A percentile compares a stretch with the other conserved stretches of the same genome.
Conservation (phyloP, 2,329 filamentous ascomycete genomes). For the Trichophyton schoenleinii region DNA sequence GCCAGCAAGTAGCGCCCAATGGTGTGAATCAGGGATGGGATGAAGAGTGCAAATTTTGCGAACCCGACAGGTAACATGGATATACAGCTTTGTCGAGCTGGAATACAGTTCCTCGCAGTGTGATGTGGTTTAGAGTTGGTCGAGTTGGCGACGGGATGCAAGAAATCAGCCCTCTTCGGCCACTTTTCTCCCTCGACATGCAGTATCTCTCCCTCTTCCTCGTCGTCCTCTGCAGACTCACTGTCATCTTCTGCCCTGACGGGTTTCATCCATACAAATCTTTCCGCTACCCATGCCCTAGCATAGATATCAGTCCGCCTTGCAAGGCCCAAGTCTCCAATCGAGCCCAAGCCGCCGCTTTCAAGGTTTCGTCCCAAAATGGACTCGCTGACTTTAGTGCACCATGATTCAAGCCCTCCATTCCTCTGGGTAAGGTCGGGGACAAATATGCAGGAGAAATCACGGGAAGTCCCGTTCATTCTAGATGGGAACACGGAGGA, state of each 20-base stretch:
- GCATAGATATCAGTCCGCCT: conserved; percentile 10
- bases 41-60: conserved; percentile 44
- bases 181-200: conserved; percentile 19
- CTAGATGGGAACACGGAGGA: conserved; percentile 15
- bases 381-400: conserved; percentile 12
- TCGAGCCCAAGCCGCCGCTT: not conserved
- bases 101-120: conserved; percentile 14
- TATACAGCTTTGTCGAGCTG: conserved; percentile 18
- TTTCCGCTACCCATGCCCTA: conserved; percentile 15
- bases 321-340: conserved; percentile 14
- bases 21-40: conserved; percentile 62
- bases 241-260: conserved; percentile 5
- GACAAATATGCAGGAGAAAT: conserved; percentile 17
- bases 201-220: conserved; percentile 10
- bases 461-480: conserved; percentile 11
- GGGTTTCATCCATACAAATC: conserved; percentile 11
- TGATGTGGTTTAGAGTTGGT: conserved; percentile 14
- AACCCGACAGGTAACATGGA: conserved; percentile 36
- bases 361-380: conserved; percentile 7
- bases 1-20: conserved; percentile 55
- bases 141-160: conserved; percentile 17
- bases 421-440: conserved; percentile 9
- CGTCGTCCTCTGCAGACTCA: conserved; percentile 2
- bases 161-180: conserved; percentile 24
- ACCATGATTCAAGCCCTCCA: conserved; percentile 13